Conservation (phyloP, 805 yeast species). For the Wickerhamiella musiphila region DNA sequence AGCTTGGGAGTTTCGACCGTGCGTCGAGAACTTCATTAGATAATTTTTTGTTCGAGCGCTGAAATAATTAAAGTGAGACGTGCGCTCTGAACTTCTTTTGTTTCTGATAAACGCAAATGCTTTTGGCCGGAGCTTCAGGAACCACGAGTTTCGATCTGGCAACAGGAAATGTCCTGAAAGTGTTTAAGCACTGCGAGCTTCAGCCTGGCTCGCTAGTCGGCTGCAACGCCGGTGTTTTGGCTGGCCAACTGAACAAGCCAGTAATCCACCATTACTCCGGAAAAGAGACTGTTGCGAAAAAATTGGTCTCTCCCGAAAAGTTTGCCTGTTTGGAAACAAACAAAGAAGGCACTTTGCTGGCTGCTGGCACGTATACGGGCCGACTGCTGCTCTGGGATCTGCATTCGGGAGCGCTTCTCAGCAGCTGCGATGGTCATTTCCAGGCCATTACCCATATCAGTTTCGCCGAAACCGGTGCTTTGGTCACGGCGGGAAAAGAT, state of each 20-base stretch:
- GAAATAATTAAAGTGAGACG: too few species aligned
- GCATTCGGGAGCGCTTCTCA: slow-evolving; percentile 51
- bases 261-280: slow-evolving; percentile 51
- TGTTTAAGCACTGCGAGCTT: slow-evolving; percentile 12
- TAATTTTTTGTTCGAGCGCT: too few species aligned
- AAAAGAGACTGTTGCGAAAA: slow-evolving; percentile 58
- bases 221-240: slow-evolving; percentile 39
- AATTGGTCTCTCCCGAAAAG: slow-evolving; percentile 70
- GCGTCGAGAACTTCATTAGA: too few species aligned
- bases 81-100: too few species aligned
- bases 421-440: slow-evolving; percentile 69
- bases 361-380: slow-evolving; percentile 64
- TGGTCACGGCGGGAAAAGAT: slow-evolving; percentile 68
- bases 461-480: slow-evolving; percentile 43
- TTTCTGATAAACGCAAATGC: slow-evolving; percentile 1
- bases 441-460: slow-evolving; percentile 48
- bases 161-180: slow-evolving; percentile 21
- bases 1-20: too few species aligned
- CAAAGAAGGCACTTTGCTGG: slow-evolving; percentile 29
- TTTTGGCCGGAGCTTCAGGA: slow-evolving; percentile 1
- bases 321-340: slow-evolving; percentile 37
- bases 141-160: slow-evolving; percentile 5
- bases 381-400: slow-evolving; percentile 74
- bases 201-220: slow-evolving; percentile 26
- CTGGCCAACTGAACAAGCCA: slow-evolving; percentile 56